Conservation (phyloP, 2,329 filamentous ascomycete genomes). For the Thyridium curvatum region DNA sequence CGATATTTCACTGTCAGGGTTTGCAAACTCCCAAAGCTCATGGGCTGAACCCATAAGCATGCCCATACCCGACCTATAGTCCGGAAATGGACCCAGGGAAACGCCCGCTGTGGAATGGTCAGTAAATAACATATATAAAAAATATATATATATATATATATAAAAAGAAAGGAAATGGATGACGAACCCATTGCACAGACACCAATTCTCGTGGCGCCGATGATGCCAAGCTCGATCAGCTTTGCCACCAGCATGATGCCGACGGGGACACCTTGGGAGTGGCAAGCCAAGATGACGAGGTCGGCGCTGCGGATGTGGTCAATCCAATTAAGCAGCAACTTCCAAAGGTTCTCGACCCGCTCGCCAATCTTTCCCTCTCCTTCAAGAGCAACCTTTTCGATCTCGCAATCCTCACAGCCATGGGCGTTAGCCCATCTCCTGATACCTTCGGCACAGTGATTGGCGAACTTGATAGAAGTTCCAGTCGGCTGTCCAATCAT, state of each 20-base stretch:
- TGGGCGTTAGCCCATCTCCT: slow-evolving; percentile 72
- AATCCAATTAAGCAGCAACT: slow-evolving; percentile 88
- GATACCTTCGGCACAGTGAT: slow-evolving; percentile 77
- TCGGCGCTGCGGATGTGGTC: slow-evolving; percentile 84
- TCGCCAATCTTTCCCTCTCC: slow-evolving; percentile 90
- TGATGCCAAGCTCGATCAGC: slow-evolving; percentile 81
- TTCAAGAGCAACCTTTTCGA: slow-evolving; percentile 91
- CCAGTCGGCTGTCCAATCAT: slow-evolving; percentile 93
- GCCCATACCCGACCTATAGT: slow-evolving; percentile 82
- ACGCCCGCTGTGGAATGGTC: slow-evolving; percentile 59
- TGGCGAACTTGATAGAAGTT: slow-evolving; percentile 89
- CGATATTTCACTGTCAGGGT: slow-evolving; percentile 74
- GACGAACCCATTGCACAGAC: slow-evolving; percentile 64
- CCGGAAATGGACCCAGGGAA: slow-evolving; percentile 84
- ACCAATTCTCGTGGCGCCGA: slow-evolving; percentile 71
- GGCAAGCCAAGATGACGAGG: slow-evolving; percentile 85
- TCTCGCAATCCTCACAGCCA: slow-evolving; percentile 68
- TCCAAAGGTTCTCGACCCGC: slow-evolving; percentile 89
- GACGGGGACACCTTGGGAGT: slow-evolving; percentile 93
- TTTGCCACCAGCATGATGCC: slow-evolving; percentile 89
- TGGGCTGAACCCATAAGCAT: slow-evolving; percentile 86
- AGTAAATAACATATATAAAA: too few relatives aligned
- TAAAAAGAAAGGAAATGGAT: slow-evolving; percentile 1
- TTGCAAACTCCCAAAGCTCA: slow-evolving; percentile 90
- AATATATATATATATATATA: too few relatives aligned